Percentiles rank a stretch among this genome's conserved stretches.
Conservation (phyloP, 495 filamentous ascomycete genomes). For the Talaromyces wortmannii region DNA sequence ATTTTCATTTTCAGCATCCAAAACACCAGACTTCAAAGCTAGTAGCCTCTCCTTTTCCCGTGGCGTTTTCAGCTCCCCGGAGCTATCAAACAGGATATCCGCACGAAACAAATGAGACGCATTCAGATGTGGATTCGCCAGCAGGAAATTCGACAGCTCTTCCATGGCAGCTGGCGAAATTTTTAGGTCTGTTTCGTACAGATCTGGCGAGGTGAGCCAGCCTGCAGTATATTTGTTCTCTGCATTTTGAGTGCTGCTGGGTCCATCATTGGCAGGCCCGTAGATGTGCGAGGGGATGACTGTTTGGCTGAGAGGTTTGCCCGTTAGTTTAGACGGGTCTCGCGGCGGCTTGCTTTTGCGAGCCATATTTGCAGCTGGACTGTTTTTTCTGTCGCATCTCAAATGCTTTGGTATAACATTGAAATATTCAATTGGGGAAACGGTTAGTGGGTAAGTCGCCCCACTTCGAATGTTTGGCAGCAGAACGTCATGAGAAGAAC, state of each 20-base stretch:
- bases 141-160: constrained; percentile 62
- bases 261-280: background rate
- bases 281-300: constrained; percentile 10
- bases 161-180: constrained; percentile 55
- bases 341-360: constrained; percentile 8
- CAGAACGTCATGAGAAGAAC: too few relatives aligned
- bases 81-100: constrained; percentile 65
- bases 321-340: constrained; percentile 19
- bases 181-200: constrained; percentile 19
- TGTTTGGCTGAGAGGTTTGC: constrained; percentile 23
- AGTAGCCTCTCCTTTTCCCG: constrained; percentile 16
- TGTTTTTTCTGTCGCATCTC: too few relatives aligned
- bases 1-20: background rate
- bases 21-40: background rate
- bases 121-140: constrained; percentile 82
- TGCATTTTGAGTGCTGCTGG: too few relatives aligned
- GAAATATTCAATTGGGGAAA: too few relatives aligned
- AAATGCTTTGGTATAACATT: too few relatives aligned
- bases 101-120: constrained; percentile 78
- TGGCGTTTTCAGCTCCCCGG: constrained; percentile 21
- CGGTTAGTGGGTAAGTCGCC: too few relatives aligned
- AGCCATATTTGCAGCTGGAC: constrained; percentile 4
- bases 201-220: constrained; percentile 29
- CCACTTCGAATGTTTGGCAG: too few relatives aligned
- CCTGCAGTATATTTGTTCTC: background rate